Base-by-base conservation (phyloP, 2,329 filamentous ascomycete genomes). In the Lojkania enalia region DNA sequence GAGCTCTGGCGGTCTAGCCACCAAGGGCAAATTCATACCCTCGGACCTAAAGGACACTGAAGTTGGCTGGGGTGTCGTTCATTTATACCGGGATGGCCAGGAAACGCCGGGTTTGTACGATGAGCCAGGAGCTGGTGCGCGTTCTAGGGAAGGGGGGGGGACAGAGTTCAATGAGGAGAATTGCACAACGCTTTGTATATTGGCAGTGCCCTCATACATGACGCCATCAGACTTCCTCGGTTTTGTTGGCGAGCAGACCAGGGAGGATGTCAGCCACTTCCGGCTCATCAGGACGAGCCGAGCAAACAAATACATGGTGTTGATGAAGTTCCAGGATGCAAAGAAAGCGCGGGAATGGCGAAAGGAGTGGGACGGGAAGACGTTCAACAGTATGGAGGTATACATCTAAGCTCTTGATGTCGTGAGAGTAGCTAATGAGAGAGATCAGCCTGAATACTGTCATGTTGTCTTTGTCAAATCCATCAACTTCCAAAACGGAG, bases 381-480 rank as follows among this genome's bases (percentile, higher is more conserved):
- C 92, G 0, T 97, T 97, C 66, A 96, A 95, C 62, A 86, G 83
- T 48, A 89, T 95, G 78, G 90, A 95, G 78, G 88, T 89, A 72
- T 61, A 77, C 69, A 14, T 38, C 12, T 20, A 13, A 2, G 19
- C 20, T 2, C 18, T 29, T n/a, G 2, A 12, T 2, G 14, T 45
- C n/a, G 12, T 18, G 32, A 12, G 6, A 29, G 14, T 39, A 42
- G 27, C 55, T 58, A 44, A 63, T 29, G 9, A 27, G 21, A 25
- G 20, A 14, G 39, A 54, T 29, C 57, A 89, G 87, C 88, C 91
- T 29, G 90, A 97, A 72, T 90, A 90, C 37, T 97, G 92, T 67
- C 91, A 96, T 72, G 90, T 95, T 33, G 89, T 95, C 4, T 96
- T 95, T 67, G 87, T 99, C 69, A 94, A 90, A 67, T 90, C 87